Percentiles rank a stretch among this genome's conserved stretches.
These are phyloP conservation scores for Ceratocystis destructans DNA, from an alignment of 2,329 filamentous ascomycete species.

Conservation along the genomic window DNA sequence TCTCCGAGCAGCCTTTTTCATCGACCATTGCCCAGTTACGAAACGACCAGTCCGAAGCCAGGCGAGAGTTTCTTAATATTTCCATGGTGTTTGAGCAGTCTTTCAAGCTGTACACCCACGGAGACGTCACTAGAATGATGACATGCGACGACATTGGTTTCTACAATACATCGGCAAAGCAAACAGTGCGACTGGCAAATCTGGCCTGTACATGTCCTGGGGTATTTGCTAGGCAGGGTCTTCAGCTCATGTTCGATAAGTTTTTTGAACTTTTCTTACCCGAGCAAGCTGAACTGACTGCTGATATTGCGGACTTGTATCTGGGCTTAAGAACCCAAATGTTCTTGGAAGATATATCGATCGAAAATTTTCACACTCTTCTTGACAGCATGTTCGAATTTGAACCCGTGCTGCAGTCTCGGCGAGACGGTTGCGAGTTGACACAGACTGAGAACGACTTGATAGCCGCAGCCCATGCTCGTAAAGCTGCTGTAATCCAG, in stretches of 20 bases:
- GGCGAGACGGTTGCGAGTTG: slow-evolving; percentile 13
- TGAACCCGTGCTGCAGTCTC: slow-evolving; percentile 12
- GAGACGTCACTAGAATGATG: slow-evolving; percentile 23
- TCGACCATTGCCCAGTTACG: slow-evolving; percentile 25
- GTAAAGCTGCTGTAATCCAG: slow-evolving; percentile 14
- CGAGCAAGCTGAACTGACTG: slow-evolving; percentile 15
- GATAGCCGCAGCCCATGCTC: slow-evolving; percentile 14
- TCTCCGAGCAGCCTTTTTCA: slow-evolving; percentile 26
- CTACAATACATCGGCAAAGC: slow-evolving; percentile 25
- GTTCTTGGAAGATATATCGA: slow-evolving; percentile 14
- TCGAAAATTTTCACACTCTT: slow-evolving; percentile 8
- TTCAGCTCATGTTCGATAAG: slow-evolving; percentile 33
- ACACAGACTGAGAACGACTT: slow-evolving; percentile 17
- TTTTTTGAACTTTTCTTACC: slow-evolving; percentile 31
- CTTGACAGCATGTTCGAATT: slow-evolving; percentile 19
- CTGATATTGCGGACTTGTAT: slow-evolving; percentile 18
- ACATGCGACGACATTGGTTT: slow-evolving; percentile 29
- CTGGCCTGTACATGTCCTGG: slow-evolving; percentile 16
- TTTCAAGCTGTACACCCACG: slow-evolving; percentile 27
- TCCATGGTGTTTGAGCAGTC: slow-evolving; percentile 26
- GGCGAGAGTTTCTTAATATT: slow-evolving; percentile 27
- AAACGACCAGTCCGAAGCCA: slow-evolving; percentile 26
- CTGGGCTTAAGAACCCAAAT: slow-evolving; percentile 18
- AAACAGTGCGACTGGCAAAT: slow-evolving; percentile 19
- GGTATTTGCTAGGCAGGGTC: slow-evolving; percentile 22